These are phyloP conservation scores for Tolypocladium guangdongense DNA, from an alignment of 2,329 filamentous ascomycete species.

Conservation along the genomic window DNA sequence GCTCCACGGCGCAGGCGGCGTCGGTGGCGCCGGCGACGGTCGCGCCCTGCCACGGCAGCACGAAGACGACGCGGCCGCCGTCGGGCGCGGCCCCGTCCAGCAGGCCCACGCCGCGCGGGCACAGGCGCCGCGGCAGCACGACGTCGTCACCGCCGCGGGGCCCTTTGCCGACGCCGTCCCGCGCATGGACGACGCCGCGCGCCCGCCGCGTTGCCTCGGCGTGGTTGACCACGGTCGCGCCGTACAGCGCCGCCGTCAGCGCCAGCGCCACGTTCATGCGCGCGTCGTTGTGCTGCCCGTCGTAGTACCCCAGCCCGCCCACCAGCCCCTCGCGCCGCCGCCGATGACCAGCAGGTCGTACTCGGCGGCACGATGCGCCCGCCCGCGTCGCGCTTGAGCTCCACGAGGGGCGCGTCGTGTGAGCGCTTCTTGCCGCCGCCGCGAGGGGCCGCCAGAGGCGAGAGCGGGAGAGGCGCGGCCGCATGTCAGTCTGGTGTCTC, in stretches of 20 bases:
- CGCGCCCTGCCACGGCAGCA: conserved; percentile 78
- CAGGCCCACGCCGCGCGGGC: conserved; percentile 69
- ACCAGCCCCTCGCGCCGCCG: conserved; percentile 70
- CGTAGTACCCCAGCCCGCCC: conserved; percentile 75
- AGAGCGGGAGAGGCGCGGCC: conserved; percentile 20
- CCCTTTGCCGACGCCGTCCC: conserved; percentile 75
- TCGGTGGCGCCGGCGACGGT: conserved; percentile 80
- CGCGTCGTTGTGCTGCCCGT: conserved; percentile 79
- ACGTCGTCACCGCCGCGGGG: conserved; percentile 84
- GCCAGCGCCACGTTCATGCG: conserved; percentile 79
- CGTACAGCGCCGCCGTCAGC: conserved; percentile 70
- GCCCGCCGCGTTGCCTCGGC: conserved; percentile 50
- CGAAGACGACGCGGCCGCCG: conserved; percentile 83
- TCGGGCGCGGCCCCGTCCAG: conserved; percentile 75
- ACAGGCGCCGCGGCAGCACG: conserved; percentile 70
- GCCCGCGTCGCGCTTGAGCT: conserved; percentile 22
- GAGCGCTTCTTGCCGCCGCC: conserved; percentile 18
- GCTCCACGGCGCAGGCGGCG: conserved; percentile 55
- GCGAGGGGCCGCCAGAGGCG: conserved; percentile 23
- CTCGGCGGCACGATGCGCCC: conserved; percentile 28
- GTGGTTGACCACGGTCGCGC: conserved; percentile 71
- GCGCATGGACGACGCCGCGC: conserved; percentile 54
- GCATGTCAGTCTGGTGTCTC: conserved; percentile 13
- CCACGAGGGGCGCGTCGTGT: conserved; percentile 21
- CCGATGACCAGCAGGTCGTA: conserved; percentile 75